Conservation (phyloP, 805 yeast genomes). For the Myxozyma mucilagina region DNA sequence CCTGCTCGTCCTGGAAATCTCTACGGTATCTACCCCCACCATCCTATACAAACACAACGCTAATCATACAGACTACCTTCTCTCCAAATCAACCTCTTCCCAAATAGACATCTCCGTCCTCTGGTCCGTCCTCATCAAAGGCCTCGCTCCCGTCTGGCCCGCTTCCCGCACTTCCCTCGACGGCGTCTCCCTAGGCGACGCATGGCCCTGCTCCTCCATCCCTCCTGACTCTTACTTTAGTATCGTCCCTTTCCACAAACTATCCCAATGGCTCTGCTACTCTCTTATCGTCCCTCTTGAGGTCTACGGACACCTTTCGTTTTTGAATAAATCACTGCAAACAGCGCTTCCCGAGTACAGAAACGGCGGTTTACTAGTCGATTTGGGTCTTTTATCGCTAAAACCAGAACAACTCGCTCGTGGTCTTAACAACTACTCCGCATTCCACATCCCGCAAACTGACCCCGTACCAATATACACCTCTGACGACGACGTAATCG, state of each 20-base stretch:
- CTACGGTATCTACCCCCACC: too few species aligned
- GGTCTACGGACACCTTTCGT: conserved; percentile 21
- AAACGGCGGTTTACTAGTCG: conserved; percentile 65
- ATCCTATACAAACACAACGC: too few species aligned
- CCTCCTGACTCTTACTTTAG: conserved; percentile 42
- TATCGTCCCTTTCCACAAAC: conserved; percentile 63
- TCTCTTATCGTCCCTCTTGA: conserved; percentile 58
- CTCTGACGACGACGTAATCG: conserved; percentile 60
- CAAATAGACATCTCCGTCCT: conserved; percentile 45
- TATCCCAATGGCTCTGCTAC: conserved; percentile 68
- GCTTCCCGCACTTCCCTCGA: conserved; percentile 47
- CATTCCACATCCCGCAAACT: conserved; percentile 27
- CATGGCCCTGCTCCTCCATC: conserved; percentile 48
- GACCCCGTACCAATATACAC: conserved; percentile 49
- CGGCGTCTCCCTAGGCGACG: conserved; percentile 60
- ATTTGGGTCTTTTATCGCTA: conserved; percentile 52
- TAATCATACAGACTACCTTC: conserved; percentile 46
- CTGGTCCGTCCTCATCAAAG: conserved; percentile 60
- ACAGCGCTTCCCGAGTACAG: conserved; percentile 64
- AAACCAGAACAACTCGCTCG: conserved; percentile 45
- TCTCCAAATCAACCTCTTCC: conserved; percentile 31
- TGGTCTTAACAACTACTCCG: conserved; percentile 45
- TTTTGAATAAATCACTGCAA: conserved; percentile 37
- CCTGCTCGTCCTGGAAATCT: conserved; percentile 56
- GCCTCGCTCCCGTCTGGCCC: conserved; percentile 63